Evolutionary conservation across 2,329 filamentous ascomycete species (phyloP).

Genomic region (Colletotrichum coccodes): DNA sequence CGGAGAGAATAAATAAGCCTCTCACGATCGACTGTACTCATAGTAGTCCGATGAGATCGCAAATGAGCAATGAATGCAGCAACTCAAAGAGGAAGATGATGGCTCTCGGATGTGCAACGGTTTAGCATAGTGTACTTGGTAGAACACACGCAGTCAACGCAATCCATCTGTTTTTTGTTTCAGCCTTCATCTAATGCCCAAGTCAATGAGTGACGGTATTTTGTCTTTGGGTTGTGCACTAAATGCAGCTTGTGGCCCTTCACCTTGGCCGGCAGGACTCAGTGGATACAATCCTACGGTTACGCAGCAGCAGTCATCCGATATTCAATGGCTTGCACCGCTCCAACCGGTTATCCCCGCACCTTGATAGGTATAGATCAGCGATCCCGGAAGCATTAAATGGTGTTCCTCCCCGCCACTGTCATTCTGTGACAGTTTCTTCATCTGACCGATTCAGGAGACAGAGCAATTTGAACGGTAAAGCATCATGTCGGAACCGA

Average conservation of each 20-base stretch:
- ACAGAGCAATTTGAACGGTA: background rate
- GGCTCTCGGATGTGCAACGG: too few relatives aligned
- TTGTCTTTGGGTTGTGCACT: background rate
- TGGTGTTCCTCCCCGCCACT: slow-evolving; percentile 2
- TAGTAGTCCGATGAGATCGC: background rate
- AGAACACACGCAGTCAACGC: background rate
- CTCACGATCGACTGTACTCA: background rate
- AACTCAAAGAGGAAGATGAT: too few relatives aligned
- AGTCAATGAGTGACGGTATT: background rate
- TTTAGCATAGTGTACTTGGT: too few relatives aligned
- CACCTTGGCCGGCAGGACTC: background rate
- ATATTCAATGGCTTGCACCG: background rate
- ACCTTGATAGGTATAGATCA: background rate
- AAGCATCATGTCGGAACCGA: slow-evolving; percentile 11
- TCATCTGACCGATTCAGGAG: background rate
- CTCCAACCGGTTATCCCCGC: background rate
- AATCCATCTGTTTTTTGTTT: background rate
- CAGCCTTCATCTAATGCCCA: too few relatives aligned
- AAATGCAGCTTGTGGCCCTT: background rate
- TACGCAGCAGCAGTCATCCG: background rate
- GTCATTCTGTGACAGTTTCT: background rate
- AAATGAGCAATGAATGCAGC: background rate
- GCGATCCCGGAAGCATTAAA: slow-evolving; percentile 7
- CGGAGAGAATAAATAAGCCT: background rate
- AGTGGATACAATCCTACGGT: background rate